Percentiles rank a stretch among this genome's conserved stretches.
These are phyloP conservation scores for Trichosanthes truncata DNA, from an alignment of 306 rosid species.

Conservation along the genomic window DNA sequence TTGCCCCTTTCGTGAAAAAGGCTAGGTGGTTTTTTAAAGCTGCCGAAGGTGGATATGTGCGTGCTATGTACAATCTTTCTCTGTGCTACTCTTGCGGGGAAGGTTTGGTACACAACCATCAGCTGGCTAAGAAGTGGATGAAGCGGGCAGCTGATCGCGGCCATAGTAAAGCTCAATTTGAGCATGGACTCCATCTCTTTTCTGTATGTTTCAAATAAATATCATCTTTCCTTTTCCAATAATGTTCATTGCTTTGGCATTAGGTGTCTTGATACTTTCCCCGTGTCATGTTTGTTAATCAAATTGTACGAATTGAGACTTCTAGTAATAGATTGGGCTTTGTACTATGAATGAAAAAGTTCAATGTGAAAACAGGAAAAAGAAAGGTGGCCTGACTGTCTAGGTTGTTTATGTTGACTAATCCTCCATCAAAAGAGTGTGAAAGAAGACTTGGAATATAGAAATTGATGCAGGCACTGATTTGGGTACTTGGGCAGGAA, in stretches of 20 bases:
- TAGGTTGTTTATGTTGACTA: neutral
- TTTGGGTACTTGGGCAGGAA: conserved; percentile 40
- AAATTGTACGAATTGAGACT: neutral
- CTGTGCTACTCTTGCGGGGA: conserved; percentile 71
- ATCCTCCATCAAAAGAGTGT: neutral
- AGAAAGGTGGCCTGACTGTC: neutral
- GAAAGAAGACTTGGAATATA: neutral
- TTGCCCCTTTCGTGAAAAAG: conserved; percentile 30
- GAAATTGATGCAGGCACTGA: conserved; percentile 7
- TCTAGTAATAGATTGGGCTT: neutral
- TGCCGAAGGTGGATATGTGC: conserved; percentile 74
- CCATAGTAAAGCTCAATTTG: conserved; percentile 78
- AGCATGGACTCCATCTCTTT: conserved; percentile 73
- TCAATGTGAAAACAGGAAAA: neutral
- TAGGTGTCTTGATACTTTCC: neutral
- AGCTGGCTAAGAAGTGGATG: conserved; percentile 76
- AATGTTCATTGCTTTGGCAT: neutral
- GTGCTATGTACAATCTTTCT: conserved; percentile 82
- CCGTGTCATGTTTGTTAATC: neutral
- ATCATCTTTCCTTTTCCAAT: neutral
- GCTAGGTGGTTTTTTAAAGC: conserved; percentile 84
- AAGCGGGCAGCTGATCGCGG: conserved; percentile 85
- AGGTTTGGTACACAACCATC: conserved; percentile 49
- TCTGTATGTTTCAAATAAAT: conserved; percentile 36
- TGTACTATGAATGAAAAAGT: neutral